phyloP scores from a whole-genome alignment of 495 filamentous ascomycete genomes.

The Podospora sp. region DNA sequence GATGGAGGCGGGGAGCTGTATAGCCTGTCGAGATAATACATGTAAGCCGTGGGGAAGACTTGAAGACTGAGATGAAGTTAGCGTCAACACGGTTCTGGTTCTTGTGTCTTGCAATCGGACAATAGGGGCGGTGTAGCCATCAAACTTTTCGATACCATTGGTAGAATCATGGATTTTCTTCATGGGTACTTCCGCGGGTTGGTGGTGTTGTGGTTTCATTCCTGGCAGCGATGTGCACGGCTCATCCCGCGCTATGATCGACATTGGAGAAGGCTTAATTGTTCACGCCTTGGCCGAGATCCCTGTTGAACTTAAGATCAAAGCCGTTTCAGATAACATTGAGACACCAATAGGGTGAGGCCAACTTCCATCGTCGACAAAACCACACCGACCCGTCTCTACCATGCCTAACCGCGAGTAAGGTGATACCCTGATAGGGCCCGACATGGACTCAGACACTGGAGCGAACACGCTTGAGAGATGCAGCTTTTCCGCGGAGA shows the following conservation, averaged over 20 bases:
- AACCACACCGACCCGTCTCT: no score
- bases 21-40: neutral
- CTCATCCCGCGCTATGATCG: no score
- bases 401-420: no score
- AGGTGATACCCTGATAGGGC: no score
- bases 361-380: no score
- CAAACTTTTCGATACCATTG: conserved; percentile 32
- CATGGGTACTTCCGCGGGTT: neutral
- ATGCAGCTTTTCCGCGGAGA: no score
- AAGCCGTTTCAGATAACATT: no score
- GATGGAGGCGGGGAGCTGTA: neutral
- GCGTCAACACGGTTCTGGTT: neutral
- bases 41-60: neutral
- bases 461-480: no score
- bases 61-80: neutral
- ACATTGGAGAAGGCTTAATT: neutral
- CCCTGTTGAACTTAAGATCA: no score
- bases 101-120: conserved; percentile 7
- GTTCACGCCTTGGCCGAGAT: no score
- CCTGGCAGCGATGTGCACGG: neutral
- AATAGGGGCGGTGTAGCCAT: neutral
- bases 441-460: no score
- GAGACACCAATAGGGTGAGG: no score
- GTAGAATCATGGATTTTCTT: conserved; percentile 26
- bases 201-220: neutral